Conservation (phyloP, 306 rosid species). For the Cicer cuneatum region DNA sequence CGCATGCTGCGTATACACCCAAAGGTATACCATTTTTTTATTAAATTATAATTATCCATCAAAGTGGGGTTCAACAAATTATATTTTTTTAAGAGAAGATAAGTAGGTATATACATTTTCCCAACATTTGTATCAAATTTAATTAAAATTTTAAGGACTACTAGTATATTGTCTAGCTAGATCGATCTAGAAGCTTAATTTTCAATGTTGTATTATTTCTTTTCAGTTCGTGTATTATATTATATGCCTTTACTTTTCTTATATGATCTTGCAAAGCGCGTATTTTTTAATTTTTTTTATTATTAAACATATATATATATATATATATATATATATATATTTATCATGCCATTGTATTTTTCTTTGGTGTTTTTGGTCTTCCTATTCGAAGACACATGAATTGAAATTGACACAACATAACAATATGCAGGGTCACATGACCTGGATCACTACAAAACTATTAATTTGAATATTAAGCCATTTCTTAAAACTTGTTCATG, state of each 20-base stretch:
- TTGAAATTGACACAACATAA: conserved; percentile 40
- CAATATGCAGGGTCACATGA: conserved; percentile 36
- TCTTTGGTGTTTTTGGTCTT: conserved; percentile 47
- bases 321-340: too few species aligned
- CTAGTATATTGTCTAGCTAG: background rate
- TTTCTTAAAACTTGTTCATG: conserved; percentile 21
- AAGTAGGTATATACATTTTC: background rate
- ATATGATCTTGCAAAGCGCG: conserved; percentile 2
- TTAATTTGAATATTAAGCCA: conserved; percentile 4
- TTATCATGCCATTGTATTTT: conserved; percentile 25
- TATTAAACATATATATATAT: too few species aligned
- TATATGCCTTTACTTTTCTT: conserved; percentile 13
- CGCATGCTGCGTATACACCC: conserved; percentile 25
- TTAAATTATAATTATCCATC: conserved; percentile 35
- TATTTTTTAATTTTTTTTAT: too few species aligned
- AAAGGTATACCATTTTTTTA: conserved; percentile 44
- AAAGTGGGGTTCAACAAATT: conserved; percentile 17
- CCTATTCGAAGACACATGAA: conserved; percentile 47
- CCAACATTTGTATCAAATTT: background rate
- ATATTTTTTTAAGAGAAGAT: conserved; percentile 2
- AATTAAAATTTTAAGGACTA: background rate
- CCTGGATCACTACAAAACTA: conserved; percentile 40
- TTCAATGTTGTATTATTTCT: background rate
- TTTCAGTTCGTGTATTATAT: conserved; percentile 10
- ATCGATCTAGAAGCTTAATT: background rate